Conservation (phyloP, 2,329 filamentous ascomycete genomes). For the Zymoseptoria pseudotritici region DNA sequence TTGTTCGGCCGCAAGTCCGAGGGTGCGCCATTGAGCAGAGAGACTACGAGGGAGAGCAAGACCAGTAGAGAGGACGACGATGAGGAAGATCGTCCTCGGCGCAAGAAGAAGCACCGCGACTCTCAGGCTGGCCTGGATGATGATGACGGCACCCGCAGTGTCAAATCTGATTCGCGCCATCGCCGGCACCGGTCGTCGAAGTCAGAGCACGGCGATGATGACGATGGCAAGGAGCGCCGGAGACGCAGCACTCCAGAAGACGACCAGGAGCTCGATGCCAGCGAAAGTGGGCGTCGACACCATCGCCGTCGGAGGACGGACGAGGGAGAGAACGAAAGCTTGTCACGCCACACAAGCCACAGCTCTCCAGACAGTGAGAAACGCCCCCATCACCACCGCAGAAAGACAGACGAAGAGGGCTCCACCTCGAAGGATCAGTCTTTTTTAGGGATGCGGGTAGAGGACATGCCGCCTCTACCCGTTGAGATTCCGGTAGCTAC, state of each 20-base stretch:
- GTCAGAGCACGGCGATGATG: slow-evolving; percentile 14
- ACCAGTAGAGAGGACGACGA: slow-evolving; percentile 28
- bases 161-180: slow-evolving; percentile 19
- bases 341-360: slow-evolving; percentile 12
- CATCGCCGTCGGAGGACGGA: slow-evolving; percentile 20
- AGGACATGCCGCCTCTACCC: slow-evolving; percentile 47
- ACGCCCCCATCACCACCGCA: slow-evolving; percentile 15
- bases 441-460: slow-evolving; percentile 61
- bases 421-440: slow-evolving; percentile 35
- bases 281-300: slow-evolving; percentile 20
- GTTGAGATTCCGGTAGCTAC: slow-evolving; percentile 19
- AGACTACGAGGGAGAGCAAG: slow-evolving; percentile 16
- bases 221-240: slow-evolving; percentile 20
- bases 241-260: slow-evolving; percentile 18
- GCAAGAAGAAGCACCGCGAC: slow-evolving; percentile 37
- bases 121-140: slow-evolving; percentile 22
- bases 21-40: slow-evolving; percentile 13
- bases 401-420: slow-evolving; percentile 19
- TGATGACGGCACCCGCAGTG: slow-evolving; percentile 17
- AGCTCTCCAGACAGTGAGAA: slow-evolving; percentile 12
- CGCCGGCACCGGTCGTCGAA: slow-evolving; percentile 8
- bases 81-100: slow-evolving; percentile 39
- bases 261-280: slow-evolving; percentile 13
- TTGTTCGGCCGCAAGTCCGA: slow-evolving; percentile 40
- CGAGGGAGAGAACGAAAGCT: slow-evolving; percentile 15